Conservation (phyloP, 2,329 filamentous ascomycete genomes). For the Botrytis fabae region DNA sequence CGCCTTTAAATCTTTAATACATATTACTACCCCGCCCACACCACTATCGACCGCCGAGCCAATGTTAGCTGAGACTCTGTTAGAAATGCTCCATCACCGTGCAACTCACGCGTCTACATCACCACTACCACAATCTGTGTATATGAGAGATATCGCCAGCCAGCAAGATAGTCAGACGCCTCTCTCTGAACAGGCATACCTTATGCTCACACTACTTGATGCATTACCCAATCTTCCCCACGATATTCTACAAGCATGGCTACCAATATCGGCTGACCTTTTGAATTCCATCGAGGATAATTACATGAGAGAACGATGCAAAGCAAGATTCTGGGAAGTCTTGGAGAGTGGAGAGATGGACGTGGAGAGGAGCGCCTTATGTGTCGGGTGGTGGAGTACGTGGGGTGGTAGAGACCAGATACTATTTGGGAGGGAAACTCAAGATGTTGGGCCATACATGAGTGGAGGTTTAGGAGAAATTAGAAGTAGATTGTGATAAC, state of each 20-base stretch:
- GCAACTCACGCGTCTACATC: constrained; percentile 55
- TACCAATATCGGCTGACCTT: constrained; percentile 61
- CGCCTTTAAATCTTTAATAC: constrained; percentile 67
- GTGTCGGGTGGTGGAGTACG: constrained; percentile 66
- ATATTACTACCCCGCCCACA: constrained; percentile 65
- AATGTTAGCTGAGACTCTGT: constrained; percentile 61
- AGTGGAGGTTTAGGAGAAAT: constrained; percentile 36
- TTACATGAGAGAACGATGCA: constrained; percentile 57
- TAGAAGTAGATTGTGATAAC: constrained; percentile 34
- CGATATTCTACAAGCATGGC: constrained; percentile 62
- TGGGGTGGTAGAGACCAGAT: constrained; percentile 45
- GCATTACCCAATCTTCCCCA: constrained; percentile 61
- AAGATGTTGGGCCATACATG: constrained; percentile 34
- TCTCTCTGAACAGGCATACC: constrained; percentile 61
- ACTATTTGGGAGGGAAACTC: constrained; percentile 28
- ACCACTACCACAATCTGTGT: constrained; percentile 40
- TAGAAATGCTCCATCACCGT: constrained; percentile 64
- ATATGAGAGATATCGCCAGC: constrained; percentile 39
- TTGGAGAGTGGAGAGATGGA: constrained; percentile 68
- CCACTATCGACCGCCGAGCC: constrained; percentile 61
- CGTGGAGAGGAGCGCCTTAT: constrained; percentile 63
- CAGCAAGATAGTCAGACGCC: constrained; percentile 39
- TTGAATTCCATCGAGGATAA: constrained; percentile 57
- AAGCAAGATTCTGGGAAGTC: constrained; percentile 66
- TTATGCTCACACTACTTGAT: constrained; percentile 65